Evolutionary conservation across 2,329 filamentous ascomycete species (phyloP).

Genomic region (Magnaporthiopsis poae): DNA sequence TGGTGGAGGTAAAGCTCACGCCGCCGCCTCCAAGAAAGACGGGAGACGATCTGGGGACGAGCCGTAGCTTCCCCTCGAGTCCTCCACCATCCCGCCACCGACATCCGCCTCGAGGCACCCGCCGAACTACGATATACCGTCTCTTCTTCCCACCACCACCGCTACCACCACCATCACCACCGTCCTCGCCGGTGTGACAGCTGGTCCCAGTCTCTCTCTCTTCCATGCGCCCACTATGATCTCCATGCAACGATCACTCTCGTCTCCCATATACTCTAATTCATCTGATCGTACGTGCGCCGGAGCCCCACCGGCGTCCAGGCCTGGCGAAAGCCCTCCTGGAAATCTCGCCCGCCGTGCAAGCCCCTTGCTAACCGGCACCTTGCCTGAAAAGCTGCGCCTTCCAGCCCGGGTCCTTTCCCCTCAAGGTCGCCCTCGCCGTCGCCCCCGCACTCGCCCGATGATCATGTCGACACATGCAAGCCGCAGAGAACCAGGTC

Average conservation of each 20-base stretch:
- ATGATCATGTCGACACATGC: slow-evolving; percentile 36
- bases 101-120: not conserved
- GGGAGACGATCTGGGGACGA: not conserved
- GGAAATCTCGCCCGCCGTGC: not conserved
- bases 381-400: slow-evolving; percentile 31
- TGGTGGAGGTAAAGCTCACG: not conserved
- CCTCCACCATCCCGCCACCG: not conserved
- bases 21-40: not conserved
- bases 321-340: not conserved
- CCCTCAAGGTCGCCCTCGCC: slow-evolving; percentile 48
- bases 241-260: slow-evolving; percentile 53
- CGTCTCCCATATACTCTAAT: slow-evolving; percentile 50
- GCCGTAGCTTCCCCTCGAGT: not conserved
- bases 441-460: slow-evolving; percentile 39
- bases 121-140: not conserved
- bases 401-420: slow-evolving; percentile 32
- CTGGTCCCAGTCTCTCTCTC: slow-evolving; percentile 11
- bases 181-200: slow-evolving; percentile 11
- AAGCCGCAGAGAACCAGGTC: slow-evolving; percentile 41
- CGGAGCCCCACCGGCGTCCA: not conserved
- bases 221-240: slow-evolving; percentile 46
- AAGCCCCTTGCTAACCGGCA: not conserved
- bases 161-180: not conserved
- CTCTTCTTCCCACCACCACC: not conserved
- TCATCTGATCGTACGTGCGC: slow-evolving; percentile 43